Percentiles rank a stretch among this genome's conserved stretches.
phyloP scores from a whole-genome alignment of 2,329 filamentous ascomycete species.

The Alternaria panax region DNA sequence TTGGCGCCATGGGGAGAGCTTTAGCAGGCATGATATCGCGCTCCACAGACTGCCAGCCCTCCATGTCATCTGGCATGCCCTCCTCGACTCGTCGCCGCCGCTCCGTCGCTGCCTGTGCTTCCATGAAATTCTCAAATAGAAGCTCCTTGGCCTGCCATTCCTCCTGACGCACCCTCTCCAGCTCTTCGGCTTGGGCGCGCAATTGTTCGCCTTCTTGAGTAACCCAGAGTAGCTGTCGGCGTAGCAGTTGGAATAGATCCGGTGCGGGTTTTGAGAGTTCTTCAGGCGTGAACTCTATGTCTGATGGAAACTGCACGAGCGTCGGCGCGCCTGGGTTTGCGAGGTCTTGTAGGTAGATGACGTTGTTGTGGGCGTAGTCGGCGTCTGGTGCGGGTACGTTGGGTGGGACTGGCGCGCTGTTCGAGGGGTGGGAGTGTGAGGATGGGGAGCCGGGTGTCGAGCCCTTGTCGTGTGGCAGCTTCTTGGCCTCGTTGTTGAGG shows the following conservation, averaged over 20 bases:
- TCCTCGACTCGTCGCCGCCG: conserved; percentile 44
- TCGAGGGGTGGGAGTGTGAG: conserved; percentile 35
- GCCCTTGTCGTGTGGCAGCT: conserved; percentile 40
- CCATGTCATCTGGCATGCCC: conserved; percentile 41
- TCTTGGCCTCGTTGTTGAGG: conserved; percentile 48
- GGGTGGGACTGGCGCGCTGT: conserved; percentile 30
- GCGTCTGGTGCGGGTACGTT: conserved; percentile 30
- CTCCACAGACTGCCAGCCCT: conserved; percentile 45
- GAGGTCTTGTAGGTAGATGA: conserved; percentile 64
- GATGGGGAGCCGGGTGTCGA: conserved; percentile 48
- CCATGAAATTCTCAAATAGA: conserved; percentile 76
- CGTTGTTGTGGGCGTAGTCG: conserved; percentile 63
- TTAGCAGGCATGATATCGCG: conserved; percentile 47
- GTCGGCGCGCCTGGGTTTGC: conserved; percentile 66
- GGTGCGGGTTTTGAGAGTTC: conserved; percentile 72
- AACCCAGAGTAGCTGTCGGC: conserved; percentile 75
- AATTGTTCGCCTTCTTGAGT: conserved; percentile 71
- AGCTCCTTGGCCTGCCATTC: conserved; percentile 85
- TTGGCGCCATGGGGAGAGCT: conserved; percentile 34
- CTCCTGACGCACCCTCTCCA: conserved; percentile 71
- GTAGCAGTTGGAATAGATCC: conserved; percentile 68
- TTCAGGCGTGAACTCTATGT: conserved; percentile 67
- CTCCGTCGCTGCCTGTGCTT: conserved; percentile 65
- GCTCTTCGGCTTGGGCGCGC: conserved; percentile 68
- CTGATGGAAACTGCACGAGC: conserved; percentile 61